Evolutionary conservation across 2,329 filamentous ascomycete genomes (phyloP).

Genomic region (Pseudocercospora macadamiae): DNA sequence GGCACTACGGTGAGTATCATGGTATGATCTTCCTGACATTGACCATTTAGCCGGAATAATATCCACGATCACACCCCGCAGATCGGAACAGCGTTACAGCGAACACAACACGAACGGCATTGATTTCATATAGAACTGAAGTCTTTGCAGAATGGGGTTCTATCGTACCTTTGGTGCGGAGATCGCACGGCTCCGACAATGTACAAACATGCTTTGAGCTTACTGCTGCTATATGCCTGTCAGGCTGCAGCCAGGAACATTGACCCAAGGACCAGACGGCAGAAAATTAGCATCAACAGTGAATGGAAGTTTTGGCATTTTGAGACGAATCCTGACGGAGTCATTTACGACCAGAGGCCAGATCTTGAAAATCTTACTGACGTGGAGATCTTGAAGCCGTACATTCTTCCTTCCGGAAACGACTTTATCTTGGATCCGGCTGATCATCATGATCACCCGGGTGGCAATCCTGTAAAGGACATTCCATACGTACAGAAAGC

Average conservation of each 20-base stretch:
- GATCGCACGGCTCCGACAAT: not conserved
- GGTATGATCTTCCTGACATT: too few species aligned
- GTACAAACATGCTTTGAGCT: not conserved
- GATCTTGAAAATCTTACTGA: conserved; percentile 1
- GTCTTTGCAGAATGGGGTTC: too few species aligned
- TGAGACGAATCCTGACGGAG: not conserved
- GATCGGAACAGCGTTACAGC: not conserved
- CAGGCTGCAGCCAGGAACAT: not conserved
- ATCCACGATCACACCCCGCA: not conserved
- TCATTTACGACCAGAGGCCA: not conserved
- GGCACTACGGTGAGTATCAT: too few species aligned
- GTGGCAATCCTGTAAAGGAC: not conserved
- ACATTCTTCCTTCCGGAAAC: conserved; percentile 7
- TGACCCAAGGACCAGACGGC: not conserved
- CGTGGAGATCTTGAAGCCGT: conserved; percentile 6
- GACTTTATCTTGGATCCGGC: conserved; percentile 1
- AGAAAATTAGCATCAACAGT: conserved; percentile 4
- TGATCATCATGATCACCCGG: not conserved
- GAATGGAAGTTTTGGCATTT: not conserved
- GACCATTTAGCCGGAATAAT: not conserved
- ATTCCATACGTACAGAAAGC: not conserved
- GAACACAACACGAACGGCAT: not conserved
- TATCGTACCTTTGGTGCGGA: not conserved
- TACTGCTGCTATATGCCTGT: not conserved
- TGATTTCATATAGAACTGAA: not conserved